These are phyloP conservation scores for Pseudonectria buxi DNA, from an alignment of 2,329 filamentous ascomycete species.

Conservation along the genomic window DNA sequence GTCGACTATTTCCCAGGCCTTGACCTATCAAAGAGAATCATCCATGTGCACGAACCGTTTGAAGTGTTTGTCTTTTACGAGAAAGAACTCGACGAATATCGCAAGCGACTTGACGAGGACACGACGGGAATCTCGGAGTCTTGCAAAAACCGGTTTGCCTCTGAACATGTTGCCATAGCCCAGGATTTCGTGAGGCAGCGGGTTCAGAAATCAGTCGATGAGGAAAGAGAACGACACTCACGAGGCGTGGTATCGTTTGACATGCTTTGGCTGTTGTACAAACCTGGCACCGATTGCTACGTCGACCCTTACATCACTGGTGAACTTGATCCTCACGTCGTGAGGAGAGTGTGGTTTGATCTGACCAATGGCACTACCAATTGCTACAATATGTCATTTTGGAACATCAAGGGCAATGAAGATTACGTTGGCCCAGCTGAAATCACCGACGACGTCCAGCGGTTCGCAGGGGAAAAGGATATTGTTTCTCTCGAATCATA, in stretches of 20 bases:
- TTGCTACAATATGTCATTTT: not conserved
- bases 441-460: not conserved
- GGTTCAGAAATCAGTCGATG: slow-evolving; percentile 2
- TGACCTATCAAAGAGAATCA: slow-evolving; percentile 2
- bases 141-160: slow-evolving; percentile 5
- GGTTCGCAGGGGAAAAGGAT: slow-evolving; percentile 6
- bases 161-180: slow-evolving; percentile 6
- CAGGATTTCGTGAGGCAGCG: slow-evolving; percentile 8
- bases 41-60: slow-evolving; percentile 4
- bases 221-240: slow-evolving; percentile 5
- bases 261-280: slow-evolving; percentile 14
- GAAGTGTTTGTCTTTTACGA: slow-evolving; percentile 7
- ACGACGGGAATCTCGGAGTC: not conserved
- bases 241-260: slow-evolving; percentile 9
- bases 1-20: slow-evolving; percentile 12
- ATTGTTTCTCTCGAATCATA: slow-evolving; percentile 4
- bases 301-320: not conserved
- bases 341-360: not conserved
- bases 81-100: slow-evolving; percentile 6
- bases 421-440: slow-evolving; percentile 1
- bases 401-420: slow-evolving; percentile 1
- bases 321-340: slow-evolving; percentile 5
- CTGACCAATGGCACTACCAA: not conserved
- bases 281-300: slow-evolving; percentile 8
- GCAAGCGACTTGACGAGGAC: not conserved